phyloP scores from a whole-genome alignment of 1,284 basidiomycete species.

The Ceratobasidium sp. region DNA sequence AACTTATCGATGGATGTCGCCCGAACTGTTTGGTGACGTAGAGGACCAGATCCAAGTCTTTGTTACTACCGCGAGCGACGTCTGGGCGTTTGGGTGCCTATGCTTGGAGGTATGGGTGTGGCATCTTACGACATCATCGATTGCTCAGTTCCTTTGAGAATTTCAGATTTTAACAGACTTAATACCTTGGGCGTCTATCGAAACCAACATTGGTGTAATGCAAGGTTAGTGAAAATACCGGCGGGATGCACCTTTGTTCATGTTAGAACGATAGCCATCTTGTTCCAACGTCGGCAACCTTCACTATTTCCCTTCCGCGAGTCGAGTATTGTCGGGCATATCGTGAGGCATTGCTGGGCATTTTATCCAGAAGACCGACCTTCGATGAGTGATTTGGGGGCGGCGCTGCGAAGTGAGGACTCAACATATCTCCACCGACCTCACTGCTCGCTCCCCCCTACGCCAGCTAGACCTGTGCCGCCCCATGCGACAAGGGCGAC shows the following conservation, averaged over 20 bases:
- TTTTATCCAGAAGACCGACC: conserved; percentile 4
- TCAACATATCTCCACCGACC: not conserved
- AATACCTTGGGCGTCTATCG: conserved; percentile 6
- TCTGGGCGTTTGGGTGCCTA: conserved; percentile 45
- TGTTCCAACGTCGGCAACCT: not conserved
- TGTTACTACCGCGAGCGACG: conserved; percentile 29
- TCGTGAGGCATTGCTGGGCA: conserved; percentile 16
- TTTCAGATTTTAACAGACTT: conserved; percentile 4
- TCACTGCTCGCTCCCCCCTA: not conserved
- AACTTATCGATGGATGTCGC: conserved; percentile 30
- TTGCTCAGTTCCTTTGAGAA: not conserved
- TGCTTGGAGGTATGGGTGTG: conserved; percentile 27
- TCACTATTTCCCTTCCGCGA: not conserved
- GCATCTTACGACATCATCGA: not conserved
- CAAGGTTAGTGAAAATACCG: conserved; percentile 5
- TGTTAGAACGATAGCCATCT: not conserved
- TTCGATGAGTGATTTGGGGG: not conserved
- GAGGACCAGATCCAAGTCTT: conserved; percentile 18
- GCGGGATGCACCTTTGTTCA: not conserved
- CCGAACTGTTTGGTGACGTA: conserved; percentile 35
- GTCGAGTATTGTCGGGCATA: conserved; percentile 3
- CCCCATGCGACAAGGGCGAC: too few relatives aligned
- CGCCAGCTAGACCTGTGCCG: too few relatives aligned
- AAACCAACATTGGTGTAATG: not conserved
- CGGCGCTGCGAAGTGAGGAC: not conserved